Evolutionary conservation across 164 flowering plant genomes (phyloP).

Genomic region (Nymphaea colorata): DNA sequence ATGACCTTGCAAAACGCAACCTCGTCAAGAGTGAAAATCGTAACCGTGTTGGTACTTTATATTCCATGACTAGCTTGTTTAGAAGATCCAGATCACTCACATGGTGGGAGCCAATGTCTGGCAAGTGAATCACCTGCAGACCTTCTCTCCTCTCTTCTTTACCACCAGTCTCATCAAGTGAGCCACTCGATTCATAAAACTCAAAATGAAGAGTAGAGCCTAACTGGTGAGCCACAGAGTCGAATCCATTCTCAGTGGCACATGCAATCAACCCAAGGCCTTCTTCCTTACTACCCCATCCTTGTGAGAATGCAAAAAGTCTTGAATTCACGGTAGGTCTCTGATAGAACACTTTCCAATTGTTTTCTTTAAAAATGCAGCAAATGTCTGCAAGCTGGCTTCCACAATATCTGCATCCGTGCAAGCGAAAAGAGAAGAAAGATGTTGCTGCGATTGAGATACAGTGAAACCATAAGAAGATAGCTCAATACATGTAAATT

Average conservation of each 20-base stretch:
- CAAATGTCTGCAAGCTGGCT: slow-evolving; percentile 80
- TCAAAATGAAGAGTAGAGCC: slow-evolving; percentile 92
- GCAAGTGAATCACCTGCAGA: slow-evolving; percentile 68
- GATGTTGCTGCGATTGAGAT: slow-evolving; percentile 58
- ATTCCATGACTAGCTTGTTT: slow-evolving; percentile 47
- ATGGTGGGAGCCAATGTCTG: slow-evolving; percentile 25
- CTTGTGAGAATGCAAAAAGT: slow-evolving; percentile 82
- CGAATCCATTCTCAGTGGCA: slow-evolving; percentile 45
- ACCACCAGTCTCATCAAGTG: slow-evolving; percentile 18
- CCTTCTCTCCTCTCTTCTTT: slow-evolving; percentile 28
- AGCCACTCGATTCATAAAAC: slow-evolving; percentile 46
- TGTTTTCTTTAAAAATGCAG: slow-evolving; percentile 75
- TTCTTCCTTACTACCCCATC: slow-evolving; percentile 96
- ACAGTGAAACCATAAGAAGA: slow-evolving; percentile 1
- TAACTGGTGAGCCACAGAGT: slow-evolving; percentile 38
- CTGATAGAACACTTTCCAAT: slow-evolving; percentile 57
- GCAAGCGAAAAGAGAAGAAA: slow-evolving; percentile 74
- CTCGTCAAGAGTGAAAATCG: slow-evolving; percentile 81
- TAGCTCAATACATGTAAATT: background rate
- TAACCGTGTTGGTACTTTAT: slow-evolving; percentile 54
- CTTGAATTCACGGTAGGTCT: slow-evolving; percentile 59
- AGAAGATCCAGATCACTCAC: slow-evolving; percentile 75
- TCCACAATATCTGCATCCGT: slow-evolving; percentile 86
- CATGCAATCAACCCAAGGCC: slow-evolving; percentile 86
- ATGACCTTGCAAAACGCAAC: slow-evolving; percentile 81